Base-by-base conservation (phyloP, 1,139 yeast genomes). In the Saccharomyces hybrid region DNA sequence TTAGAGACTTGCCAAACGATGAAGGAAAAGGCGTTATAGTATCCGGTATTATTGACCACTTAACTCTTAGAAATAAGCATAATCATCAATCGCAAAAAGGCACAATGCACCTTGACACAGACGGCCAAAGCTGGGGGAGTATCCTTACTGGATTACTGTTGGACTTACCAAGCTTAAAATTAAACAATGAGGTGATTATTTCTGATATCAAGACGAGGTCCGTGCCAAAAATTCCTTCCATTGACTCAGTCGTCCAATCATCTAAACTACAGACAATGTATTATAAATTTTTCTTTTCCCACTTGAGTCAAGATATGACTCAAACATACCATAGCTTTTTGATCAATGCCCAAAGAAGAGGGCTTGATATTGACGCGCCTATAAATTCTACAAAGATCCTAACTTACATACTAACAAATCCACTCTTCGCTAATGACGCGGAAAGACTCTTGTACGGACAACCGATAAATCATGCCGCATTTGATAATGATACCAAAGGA, bases 11-110 rank as follows among this genome's bases (percentile, higher is more conserved):
- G 5, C 16, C 46, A 1, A 31, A 32, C 3, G n/a, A 58, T 49
- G 13, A 52, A 55, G 13, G 60, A 66, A 8, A 70, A 69, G 48
- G 71, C 79, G 1, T 11, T 5, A 66, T 83, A 25, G 74, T 84
- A 4, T 82, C 87, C 63, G 91, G 90, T 1, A 71, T 85, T 1
- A 77, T 84, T 25, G 93, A 86, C 65, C 76, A 78, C 54, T 61
- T 85, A 54, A 63, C 55, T 30, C 59, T 50, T 8, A 14, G 44
- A 14, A 41, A 42, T 65, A 55, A 62, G 66, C 25, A 73, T 69
- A 1, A 61, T 73, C 25, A 58, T 63, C 26, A 56, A 62, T n/a
- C 51, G 53, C 46, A 44, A 52, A 49, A 59, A 54, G 8, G 75
- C 71, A 50, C 55, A 75, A 31, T 49, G 63, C 1, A 48, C 50